Evolutionary conservation across 768 basidiomycete species (phyloP).

Genomic region (Suillus subluteus): DNA sequence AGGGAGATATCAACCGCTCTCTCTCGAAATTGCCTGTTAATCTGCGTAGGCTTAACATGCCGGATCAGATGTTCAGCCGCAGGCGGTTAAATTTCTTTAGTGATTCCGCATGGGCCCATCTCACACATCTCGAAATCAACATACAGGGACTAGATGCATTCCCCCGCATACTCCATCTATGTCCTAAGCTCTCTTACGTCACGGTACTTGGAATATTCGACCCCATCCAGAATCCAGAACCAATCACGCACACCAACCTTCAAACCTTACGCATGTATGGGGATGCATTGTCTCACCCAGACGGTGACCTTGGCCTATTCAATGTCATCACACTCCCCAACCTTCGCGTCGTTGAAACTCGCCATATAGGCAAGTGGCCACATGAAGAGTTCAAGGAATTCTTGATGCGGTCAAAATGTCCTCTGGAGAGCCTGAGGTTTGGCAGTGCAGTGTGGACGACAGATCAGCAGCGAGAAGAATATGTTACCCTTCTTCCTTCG

Average conservation of each 20-base stretch:
- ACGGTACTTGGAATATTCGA: neutral
- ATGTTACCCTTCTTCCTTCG: neutral
- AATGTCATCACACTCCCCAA: slow-evolving; percentile 20
- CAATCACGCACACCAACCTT: neutral
- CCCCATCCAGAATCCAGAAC: neutral
- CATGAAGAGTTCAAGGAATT: slow-evolving; percentile 22
- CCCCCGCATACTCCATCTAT: slow-evolving; percentile 1
- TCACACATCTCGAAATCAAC: slow-evolving; percentile 19
- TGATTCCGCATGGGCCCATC: slow-evolving; percentile 3
- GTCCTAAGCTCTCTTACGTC: neutral
- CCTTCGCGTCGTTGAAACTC: slow-evolving; percentile 15
- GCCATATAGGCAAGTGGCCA: slow-evolving; percentile 17
- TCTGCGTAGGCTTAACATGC: slow-evolving; percentile 6
- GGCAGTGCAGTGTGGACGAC: neutral
- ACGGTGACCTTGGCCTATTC: neutral
- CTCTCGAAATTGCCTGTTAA: slow-evolving; percentile 11
- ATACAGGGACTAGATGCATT: slow-evolving; percentile 4
- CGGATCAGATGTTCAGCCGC: neutral
- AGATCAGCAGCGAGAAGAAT: neutral
- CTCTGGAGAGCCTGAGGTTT: slow-evolving; percentile 14
- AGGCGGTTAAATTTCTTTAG: neutral
- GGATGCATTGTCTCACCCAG: fast-evolving
- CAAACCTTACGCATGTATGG: neutral
- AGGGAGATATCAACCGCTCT: neutral
- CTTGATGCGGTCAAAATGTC: slow-evolving; percentile 23